These are phyloP conservation scores for Domatiomyces catenatus DNA, from an alignment of 2,329 filamentous ascomycete species.

Conservation along the genomic window DNA sequence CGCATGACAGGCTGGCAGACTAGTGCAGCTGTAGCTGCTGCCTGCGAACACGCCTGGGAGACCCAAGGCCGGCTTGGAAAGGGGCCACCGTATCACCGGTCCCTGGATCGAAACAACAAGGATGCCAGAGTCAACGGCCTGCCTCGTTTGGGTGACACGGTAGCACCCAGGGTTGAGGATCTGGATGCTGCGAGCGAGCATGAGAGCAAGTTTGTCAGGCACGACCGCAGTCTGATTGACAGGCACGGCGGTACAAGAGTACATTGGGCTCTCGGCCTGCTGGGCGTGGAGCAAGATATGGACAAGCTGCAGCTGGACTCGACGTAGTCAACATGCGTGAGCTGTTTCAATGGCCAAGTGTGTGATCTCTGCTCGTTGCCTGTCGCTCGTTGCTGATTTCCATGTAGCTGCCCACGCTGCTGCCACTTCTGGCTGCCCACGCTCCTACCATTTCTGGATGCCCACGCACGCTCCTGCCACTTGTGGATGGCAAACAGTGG, in stretches of 20 bases:
- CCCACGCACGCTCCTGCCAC: neutral
- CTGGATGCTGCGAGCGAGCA: conserved; percentile 10
- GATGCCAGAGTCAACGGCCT: conserved; percentile 11
- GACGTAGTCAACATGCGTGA: neutral
- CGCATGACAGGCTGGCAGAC: conserved; percentile 78
- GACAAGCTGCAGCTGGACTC: conserved; percentile 40
- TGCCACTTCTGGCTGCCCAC: no score
- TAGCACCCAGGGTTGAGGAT: neutral
- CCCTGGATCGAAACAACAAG: conserved; percentile 15
- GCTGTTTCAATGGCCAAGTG: no score
- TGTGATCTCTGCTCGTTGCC: no score
- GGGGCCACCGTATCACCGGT: conserved; percentile 57
- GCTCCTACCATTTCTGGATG: no score
- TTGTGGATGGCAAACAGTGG: neutral
- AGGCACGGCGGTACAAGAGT: conserved; percentile 48
- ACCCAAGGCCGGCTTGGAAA: conserved; percentile 37
- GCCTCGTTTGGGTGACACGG: neutral
- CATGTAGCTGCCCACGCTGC: neutral
- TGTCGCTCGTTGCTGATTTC: no score
- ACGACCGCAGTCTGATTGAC: conserved; percentile 41
- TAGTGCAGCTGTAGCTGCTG: conserved; percentile 62
- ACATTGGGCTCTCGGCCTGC: conserved; percentile 62
- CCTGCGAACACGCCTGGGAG: conserved; percentile 74
- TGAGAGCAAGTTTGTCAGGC: conserved; percentile 20
- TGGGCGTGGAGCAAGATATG: conserved; percentile 65